Conservation (phyloP, 176 grass and related monocot species). For the Carex littledalei region DNA sequence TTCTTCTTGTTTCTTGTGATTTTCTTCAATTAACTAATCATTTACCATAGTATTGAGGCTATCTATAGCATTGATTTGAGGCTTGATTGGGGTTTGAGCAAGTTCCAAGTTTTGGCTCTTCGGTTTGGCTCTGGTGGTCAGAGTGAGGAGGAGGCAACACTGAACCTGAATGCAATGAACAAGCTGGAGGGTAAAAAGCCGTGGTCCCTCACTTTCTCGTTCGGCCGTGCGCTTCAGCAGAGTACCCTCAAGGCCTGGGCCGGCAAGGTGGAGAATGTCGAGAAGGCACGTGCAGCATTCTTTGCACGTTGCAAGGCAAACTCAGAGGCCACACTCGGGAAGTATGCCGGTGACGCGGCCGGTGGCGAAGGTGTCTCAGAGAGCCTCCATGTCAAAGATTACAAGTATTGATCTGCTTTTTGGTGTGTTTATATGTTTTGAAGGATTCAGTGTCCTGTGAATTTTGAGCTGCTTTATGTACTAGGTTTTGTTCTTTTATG, state of each 20-base stretch:
- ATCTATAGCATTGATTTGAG: no score
- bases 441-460: neutral
- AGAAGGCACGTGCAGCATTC: constrained; percentile 20
- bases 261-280: constrained; percentile 32
- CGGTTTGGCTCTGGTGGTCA: constrained; percentile 31
- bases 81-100: no score
- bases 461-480: neutral
- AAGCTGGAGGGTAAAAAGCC: constrained; percentile 26
- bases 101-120: no score
- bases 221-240: constrained; percentile 36
- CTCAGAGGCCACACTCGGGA: constrained; percentile 29
- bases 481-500: neutral
- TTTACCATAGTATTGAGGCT: no score
- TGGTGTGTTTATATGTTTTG: neutral
- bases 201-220: constrained; percentile 34
- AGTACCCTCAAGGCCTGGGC: constrained; percentile 33
- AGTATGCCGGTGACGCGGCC: constrained; percentile 10
- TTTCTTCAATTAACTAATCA: no score
- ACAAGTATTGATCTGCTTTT: constrained; percentile 22
- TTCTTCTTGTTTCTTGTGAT: no score
- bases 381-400: constrained; percentile 41
- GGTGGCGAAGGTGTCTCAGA: constrained; percentile 23
- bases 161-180: constrained; percentile 38
- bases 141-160: constrained; percentile 31
- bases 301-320: constrained; percentile 32